phyloP scores from a whole-genome alignment of 2,329 filamentous ascomycete genomes.

The Ophiostoma sp. region DNA sequence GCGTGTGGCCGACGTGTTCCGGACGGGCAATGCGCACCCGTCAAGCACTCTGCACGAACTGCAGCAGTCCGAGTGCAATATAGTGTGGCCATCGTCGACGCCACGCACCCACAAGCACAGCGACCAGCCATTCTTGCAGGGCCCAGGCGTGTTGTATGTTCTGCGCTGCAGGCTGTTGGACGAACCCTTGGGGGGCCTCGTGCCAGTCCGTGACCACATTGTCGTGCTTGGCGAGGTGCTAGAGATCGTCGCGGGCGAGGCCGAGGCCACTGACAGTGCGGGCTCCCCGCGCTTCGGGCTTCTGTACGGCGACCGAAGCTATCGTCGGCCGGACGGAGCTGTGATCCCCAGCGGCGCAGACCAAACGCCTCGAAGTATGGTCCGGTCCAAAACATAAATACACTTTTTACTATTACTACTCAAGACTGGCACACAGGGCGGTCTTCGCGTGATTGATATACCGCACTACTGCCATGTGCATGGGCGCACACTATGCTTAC shows the following conservation, averaged over 20 bases:
- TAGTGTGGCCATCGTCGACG: constrained; percentile 27
- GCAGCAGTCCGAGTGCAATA: constrained; percentile 33
- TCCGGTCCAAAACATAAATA: not conserved
- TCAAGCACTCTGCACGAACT: constrained; percentile 27
- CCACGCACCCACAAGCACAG: constrained; percentile 29
- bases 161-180: constrained; percentile 34
- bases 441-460: too few relatives aligned
- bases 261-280: constrained; percentile 25
- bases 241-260: constrained; percentile 37
- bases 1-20: constrained; percentile 47
- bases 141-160: constrained; percentile 49
- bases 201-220: constrained; percentile 48
- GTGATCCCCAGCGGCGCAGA: constrained; percentile 7
- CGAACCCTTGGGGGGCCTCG: constrained; percentile 38
- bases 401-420: too few relatives aligned
- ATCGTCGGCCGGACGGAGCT: constrained; percentile 38
- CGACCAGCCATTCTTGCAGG: constrained; percentile 36
- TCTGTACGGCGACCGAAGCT: constrained; percentile 46
- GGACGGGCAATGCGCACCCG: constrained; percentile 41
- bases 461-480: too few relatives aligned
- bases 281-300: constrained; percentile 39
- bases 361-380: not conserved
- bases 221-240: constrained; percentile 49
- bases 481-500: too few relatives aligned
- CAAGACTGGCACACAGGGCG: too few relatives aligned